Conservation (phyloP, 495 filamentous ascomycete species). For the Daldinia bambusicola region DNA sequence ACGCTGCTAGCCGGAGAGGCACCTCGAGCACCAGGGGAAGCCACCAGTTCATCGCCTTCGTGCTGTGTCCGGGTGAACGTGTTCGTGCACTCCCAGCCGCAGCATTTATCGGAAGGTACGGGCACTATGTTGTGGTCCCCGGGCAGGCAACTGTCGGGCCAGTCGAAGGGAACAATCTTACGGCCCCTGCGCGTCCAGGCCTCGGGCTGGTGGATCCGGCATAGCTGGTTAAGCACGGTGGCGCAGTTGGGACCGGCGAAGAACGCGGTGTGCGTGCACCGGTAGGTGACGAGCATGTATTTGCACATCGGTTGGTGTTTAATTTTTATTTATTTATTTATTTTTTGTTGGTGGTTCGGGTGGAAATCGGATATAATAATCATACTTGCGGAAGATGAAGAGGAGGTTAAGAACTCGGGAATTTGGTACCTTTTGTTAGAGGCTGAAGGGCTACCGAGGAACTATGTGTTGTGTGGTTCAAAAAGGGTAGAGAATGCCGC, state of each 20-base stretch:
- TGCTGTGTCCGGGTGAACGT: background rate
- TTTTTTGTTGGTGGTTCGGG: background rate
- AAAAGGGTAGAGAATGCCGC: no score
- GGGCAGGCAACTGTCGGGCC: conserved; percentile 42
- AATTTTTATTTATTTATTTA: background rate
- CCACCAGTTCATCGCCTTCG: no score
- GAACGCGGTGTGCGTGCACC: conserved; percentile 46
- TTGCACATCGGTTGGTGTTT: conserved; percentile 44
- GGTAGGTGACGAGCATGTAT: conserved; percentile 39
- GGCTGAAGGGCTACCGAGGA: no score
- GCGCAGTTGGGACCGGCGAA: conserved; percentile 42
- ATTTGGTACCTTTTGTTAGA: no score
- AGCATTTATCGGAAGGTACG: conserved; percentile 6
- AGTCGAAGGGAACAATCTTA: conserved; percentile 39
- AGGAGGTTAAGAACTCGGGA: no score
- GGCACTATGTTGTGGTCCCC: conserved; percentile 28
- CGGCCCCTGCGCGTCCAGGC: conserved; percentile 16
- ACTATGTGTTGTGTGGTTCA: no score
- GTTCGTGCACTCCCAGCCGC: conserved; percentile 42
- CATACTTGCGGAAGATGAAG: background rate
- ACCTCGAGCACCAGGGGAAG: no score
- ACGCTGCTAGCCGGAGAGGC: background rate
- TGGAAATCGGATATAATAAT: background rate
- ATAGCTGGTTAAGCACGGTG: conserved; percentile 37
- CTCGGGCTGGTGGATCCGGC: conserved; percentile 42